phyloP scores from a whole-genome alignment of 169 alveolate genomes.

The Theileria sp. region DNA sequence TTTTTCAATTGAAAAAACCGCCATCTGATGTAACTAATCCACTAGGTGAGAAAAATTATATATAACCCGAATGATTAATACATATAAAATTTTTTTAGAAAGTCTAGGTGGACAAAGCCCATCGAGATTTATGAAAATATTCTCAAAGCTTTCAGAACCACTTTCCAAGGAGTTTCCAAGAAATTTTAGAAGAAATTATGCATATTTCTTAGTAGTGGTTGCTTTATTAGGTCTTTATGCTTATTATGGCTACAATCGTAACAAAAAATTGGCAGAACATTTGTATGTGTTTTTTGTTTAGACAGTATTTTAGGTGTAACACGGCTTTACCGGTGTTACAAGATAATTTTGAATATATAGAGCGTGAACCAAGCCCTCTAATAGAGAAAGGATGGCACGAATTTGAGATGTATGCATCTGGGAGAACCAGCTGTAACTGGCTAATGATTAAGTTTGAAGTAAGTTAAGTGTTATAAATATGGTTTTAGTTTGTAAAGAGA shows the following conservation, averaged over 20 bases:
- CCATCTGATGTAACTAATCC: background rate
- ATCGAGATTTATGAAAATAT: background rate
- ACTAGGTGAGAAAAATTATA: background rate
- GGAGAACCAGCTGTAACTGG: constrained; percentile 59
- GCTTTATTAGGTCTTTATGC: constrained; percentile 19
- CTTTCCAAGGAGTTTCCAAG: constrained; percentile 41
- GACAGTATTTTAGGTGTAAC: constrained; percentile 2
- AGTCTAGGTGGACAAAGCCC: background rate
- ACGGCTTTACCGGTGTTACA: constrained; percentile 18
- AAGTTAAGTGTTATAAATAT: background rate
- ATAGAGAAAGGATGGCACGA: constrained; percentile 3
- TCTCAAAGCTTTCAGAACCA: background rate
- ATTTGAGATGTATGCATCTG: constrained; percentile 46
- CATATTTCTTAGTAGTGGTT: constrained; percentile 27
- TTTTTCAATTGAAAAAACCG: background rate
- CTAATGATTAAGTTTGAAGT: constrained; percentile 11
- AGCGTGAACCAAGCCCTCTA: constrained; percentile 2
- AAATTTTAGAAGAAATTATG: constrained; percentile 49
- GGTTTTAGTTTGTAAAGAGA: constrained; percentile 29
- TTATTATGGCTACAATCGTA: constrained; percentile 18
- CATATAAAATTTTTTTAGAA: background rate
- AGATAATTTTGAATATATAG: constrained; percentile 55
- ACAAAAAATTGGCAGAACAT: background rate
- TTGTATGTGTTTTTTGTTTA: background rate
- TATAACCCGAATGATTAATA: background rate